These are phyloP conservation scores for Trichoderma sp. DNA, from an alignment of 2,329 filamentous ascomycete genomes.

Conservation along the genomic window DNA sequence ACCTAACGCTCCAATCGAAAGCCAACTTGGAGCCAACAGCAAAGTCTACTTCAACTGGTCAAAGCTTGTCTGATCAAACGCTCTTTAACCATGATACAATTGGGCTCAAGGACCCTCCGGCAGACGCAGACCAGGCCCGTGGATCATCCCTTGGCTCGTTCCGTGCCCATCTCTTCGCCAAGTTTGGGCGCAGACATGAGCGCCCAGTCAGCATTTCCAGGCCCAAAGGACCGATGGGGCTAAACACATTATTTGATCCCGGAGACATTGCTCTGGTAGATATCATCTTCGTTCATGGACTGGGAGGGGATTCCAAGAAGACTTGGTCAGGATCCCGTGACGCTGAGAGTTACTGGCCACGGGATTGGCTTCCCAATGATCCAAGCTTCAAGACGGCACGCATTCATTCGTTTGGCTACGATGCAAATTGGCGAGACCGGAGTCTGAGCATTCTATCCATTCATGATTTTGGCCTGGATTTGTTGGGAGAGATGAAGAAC, in stretches of 20 bases:
- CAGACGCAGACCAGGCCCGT: neutral
- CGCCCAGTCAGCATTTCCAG: neutral
- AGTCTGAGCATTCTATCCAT: neutral
- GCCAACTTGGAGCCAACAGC: neutral
- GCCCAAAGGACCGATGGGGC: conserved; percentile 9
- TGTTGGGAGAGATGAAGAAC: conserved; percentile 4
- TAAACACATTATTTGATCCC: neutral
- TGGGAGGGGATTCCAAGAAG: conserved; percentile 4
- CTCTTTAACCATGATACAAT: neutral
- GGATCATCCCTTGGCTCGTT: neutral
- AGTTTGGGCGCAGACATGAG: conserved; percentile 19
- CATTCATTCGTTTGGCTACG: conserved; percentile 3
- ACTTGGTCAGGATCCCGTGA: neutral
- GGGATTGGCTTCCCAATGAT: neutral
- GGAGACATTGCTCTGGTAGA: neutral
- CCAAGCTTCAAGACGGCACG: neutral
- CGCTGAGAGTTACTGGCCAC: neutral
- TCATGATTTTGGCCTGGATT: conserved; percentile 7
- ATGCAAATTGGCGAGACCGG: conserved; percentile 1
- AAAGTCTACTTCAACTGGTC: neutral
- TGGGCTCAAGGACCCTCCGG: neutral
- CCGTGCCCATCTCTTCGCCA: neutral
- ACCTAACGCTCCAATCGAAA: neutral
- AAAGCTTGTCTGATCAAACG: neutral
- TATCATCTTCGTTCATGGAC: conserved; percentile 11